Conservation (phyloP, 1,139 yeast genomes). For the Nakaseomyces delphensis region DNA sequence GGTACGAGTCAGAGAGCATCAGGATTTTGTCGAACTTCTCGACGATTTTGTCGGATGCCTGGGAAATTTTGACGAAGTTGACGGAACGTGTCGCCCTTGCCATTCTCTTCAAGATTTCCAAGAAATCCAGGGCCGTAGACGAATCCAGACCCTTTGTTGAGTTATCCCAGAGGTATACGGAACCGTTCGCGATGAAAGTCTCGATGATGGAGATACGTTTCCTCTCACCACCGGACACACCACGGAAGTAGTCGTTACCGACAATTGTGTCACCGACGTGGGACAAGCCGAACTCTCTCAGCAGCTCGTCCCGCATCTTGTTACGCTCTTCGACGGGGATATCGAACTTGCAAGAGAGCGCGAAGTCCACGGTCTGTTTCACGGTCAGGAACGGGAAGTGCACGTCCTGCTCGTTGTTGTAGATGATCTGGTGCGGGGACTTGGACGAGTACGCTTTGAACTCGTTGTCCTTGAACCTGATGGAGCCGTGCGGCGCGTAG, state of each 20-base stretch:
- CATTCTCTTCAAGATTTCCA: slow-evolving; percentile 38
- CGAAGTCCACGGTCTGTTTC: slow-evolving; percentile 38
- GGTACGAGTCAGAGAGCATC: slow-evolving; percentile 38
- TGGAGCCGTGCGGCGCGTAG: slow-evolving; percentile 30
- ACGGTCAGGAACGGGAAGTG: slow-evolving; percentile 44
- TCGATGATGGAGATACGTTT: slow-evolving; percentile 42
- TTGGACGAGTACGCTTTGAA: slow-evolving; percentile 19
- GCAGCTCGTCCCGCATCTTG: slow-evolving; percentile 33
- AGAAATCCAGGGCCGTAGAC: slow-evolving; percentile 44
- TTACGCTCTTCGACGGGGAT: slow-evolving; percentile 32
- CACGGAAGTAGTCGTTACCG: slow-evolving; percentile 38
- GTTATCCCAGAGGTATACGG: slow-evolving; percentile 47
- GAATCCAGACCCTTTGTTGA: slow-evolving; percentile 46
- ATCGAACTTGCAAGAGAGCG: slow-evolving; percentile 32
- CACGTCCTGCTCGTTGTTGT: slow-evolving; percentile 42
- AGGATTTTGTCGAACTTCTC: slow-evolving; percentile 41
- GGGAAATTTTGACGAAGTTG: slow-evolving; percentile 43
- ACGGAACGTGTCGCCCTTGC: slow-evolving; percentile 38
- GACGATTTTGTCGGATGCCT: slow-evolving; percentile 44
- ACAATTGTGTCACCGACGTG: slow-evolving; percentile 37
- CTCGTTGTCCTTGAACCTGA: slow-evolving; percentile 22
- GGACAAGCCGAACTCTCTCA: slow-evolving; percentile 37
- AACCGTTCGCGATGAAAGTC: slow-evolving; percentile 40
- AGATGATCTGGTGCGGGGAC: slow-evolving; percentile 35
- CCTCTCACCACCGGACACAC: slow-evolving; percentile 41